Conservation (phyloP, 345 rosid species). For the Ceriops tagal region DNA sequence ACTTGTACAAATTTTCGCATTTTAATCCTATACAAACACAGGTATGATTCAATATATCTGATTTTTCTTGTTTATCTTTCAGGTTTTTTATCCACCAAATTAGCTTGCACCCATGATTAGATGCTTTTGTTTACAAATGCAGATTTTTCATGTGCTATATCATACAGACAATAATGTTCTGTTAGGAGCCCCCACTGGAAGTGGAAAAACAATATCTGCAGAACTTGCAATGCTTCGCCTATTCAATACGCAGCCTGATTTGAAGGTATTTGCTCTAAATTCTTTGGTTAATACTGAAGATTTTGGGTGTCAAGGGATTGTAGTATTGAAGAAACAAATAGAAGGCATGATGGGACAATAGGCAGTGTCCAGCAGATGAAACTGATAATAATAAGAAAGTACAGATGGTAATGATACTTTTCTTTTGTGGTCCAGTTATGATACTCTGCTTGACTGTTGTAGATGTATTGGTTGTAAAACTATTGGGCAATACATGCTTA, state of each 20-base stretch:
- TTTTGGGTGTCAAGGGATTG: not conserved
- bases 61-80: slow-evolving; percentile 19
- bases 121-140: slow-evolving; percentile 34
- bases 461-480: too few relatives aligned
- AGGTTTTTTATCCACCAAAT: slow-evolving; percentile 5
- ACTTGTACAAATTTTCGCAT: slow-evolving; percentile 87
- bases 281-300: slow-evolving; percentile 11
- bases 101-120: slow-evolving; percentile 9
- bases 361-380: not conserved
- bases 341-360: slow-evolving; percentile 2
- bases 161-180: slow-evolving; percentile 91
- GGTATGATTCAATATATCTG: slow-evolving; percentile 41
- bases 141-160: slow-evolving; percentile 84
- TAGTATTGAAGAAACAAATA: not conserved
- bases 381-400: too few relatives aligned
- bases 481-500: too few relatives aligned
- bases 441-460: too few relatives aligned
- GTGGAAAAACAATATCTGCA: slow-evolving; percentile 97
- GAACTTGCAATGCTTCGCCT: slow-evolving; percentile 97
- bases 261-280: slow-evolving; percentile 57
- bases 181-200: slow-evolving; percentile 97
- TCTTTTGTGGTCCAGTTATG: too few relatives aligned
- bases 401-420: too few relatives aligned
- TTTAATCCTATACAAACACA: slow-evolving; percentile 98
- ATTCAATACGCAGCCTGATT: slow-evolving; percentile 89